phyloP scores from a whole-genome alignment of 2,329 filamentous ascomycete species.

The Colletotrichum nymphaeae region DNA sequence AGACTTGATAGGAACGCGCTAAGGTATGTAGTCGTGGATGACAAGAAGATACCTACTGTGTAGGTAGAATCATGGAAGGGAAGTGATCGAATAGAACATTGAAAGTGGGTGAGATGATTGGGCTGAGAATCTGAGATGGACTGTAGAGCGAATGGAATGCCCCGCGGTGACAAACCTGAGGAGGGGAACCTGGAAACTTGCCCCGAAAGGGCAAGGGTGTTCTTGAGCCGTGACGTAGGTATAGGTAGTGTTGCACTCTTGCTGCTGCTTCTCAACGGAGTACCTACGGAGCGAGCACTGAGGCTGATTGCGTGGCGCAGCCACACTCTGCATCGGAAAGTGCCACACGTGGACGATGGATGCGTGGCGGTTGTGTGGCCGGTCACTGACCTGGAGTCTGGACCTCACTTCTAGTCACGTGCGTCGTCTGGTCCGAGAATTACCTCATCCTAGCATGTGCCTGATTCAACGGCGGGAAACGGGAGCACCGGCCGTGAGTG shows the following conservation, averaged over 20 bases:
- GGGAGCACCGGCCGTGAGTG: not conserved
- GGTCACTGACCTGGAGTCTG: not conserved
- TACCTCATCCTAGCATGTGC: not conserved
- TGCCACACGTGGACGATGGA: not conserved
- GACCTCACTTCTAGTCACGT: not conserved
- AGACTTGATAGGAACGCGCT: not conserved
- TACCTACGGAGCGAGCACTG: not conserved
- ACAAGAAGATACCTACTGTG: not conserved
- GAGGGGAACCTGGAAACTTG: not conserved
- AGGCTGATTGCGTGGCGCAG: constrained; percentile 22
- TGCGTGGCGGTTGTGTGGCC: not conserved
- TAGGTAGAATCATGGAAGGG: not conserved
- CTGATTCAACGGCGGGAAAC: not conserved
- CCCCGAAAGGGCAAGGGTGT: not conserved
- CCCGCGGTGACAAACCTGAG: not conserved
- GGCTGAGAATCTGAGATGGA: not conserved
- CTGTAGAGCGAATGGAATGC: not conserved
- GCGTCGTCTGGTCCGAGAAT: not conserved
- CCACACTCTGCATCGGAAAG: not conserved
- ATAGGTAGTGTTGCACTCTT: not conserved
- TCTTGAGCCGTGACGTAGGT: constrained; percentile 21
- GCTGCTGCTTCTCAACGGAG: too few relatives aligned
- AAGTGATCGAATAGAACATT: not conserved
- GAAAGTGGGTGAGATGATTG: not conserved
- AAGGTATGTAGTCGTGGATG: not conserved